Percentiles rank a stretch among this genome's conserved stretches.
phyloP scores from a whole-genome alignment of 495 filamentous ascomycete species.

The Neurospora tetraspora region DNA sequence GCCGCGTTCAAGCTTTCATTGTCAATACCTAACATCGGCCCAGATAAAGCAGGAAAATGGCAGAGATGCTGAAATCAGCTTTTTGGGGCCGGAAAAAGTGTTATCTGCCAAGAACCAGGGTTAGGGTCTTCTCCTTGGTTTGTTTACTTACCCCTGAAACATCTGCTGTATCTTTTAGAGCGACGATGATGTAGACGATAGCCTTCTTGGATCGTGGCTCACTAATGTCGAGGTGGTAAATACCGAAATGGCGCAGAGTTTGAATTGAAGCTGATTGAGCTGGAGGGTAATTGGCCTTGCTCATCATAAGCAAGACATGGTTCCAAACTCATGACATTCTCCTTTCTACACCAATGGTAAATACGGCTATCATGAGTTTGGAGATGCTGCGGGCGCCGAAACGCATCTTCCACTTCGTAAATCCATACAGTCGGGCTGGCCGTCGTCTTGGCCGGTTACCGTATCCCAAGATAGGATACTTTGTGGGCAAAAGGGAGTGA shows the following conservation, averaged over 20 bases:
- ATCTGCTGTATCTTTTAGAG: neutral
- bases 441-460: neutral
- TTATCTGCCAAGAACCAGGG: neutral
- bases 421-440: neutral
- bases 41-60: neutral
- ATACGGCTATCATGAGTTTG: neutral
- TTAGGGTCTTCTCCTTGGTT: neutral
- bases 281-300: neutral
- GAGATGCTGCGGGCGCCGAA: neutral
- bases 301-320: neutral
- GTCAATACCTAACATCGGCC: neutral
- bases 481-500: neutral
- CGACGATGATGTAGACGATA: neutral
- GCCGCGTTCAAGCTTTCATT: neutral
- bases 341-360: too few species aligned
- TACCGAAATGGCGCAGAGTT: neutral
- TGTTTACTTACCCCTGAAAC: neutral
- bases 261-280: neutral
- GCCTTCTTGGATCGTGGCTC: neutral
- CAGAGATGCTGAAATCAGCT: neutral
- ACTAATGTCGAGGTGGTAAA: neutral
- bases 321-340: neutral
- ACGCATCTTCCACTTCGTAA: neutral
- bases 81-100: neutral
- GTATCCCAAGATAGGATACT: neutral